Evolutionary conservation across 306 rosid species (phyloP), one percentile per base, ranked within the genome.

Genomic region (Crotalaria pallida): DNA sequence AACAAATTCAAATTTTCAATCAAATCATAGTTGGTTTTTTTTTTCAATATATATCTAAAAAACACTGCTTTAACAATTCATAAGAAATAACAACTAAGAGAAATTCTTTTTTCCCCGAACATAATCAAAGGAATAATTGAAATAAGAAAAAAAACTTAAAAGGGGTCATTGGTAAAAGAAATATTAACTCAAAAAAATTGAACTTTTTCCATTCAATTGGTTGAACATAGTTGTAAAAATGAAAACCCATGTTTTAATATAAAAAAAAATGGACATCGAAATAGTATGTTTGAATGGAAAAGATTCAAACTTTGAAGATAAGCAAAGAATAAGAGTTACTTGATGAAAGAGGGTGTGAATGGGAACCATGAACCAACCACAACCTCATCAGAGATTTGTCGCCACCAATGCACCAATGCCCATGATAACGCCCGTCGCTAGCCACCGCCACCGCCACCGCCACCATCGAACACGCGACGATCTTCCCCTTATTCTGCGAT

Each of bases 271-370:
- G 64, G n/a, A n/a, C 26, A 23, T 9, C 15, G 6, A 24, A 61
- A 56, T 10, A 47, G 44, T 31, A 10, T 10, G n/a, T 7, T 31
- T 3, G 16, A 49, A 48, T 11, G 31, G 45, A 27, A 23, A 33
- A 53, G 60, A 77, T 69, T 61, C 6, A 45, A 77, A 38, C 4
- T 1, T 26, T 19, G 29, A 56, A 58, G 22, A 19, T n/a, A 34
- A 45, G 62, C 5, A 19, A 22, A 68, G 71, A 67, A 81, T 1
- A 63, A 0, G 50, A 65, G 57, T 65, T 70, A 61, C 83, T 77
- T 63, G 77, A 65, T 58, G n/a, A n/a, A n/a, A 59, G 73, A 59
- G 62, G 40, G 21, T 43, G 52, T 22, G 11, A 66, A 13, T 43
- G 7, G n/a, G 64, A 75, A 74, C 7, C 11, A 72, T 24, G 53